A percentile compares a stretch with the other conserved stretches of the same genome.
Conservation (phyloP, 768 basidiomycete species). For the Pulveroboletus sp. region DNA sequence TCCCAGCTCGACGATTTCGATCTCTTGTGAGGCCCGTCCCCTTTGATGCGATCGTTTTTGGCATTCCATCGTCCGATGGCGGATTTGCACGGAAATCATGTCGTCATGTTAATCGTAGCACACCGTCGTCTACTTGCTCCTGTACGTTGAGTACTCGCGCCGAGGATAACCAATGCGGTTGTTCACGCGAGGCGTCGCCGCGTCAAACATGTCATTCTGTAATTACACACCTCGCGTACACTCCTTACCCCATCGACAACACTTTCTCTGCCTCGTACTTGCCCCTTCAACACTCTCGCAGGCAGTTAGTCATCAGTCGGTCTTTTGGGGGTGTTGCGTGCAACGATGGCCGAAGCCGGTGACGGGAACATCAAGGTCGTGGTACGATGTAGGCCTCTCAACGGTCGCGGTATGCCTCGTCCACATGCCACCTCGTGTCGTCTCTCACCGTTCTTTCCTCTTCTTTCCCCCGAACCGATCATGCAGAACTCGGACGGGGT, state of each 20-base stretch:
- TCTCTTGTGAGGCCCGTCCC: conserved; percentile 65
- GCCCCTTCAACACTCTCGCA: conserved; percentile 4
- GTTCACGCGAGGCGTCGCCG: conserved; percentile 23
- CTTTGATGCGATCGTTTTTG: background rate
- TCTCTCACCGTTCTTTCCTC: background rate
- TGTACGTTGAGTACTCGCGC: background rate
- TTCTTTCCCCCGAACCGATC: conserved; percentile 1
- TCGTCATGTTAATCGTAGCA: background rate
- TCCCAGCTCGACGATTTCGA: conserved; percentile 92
- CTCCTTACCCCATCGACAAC: conserved; percentile 4
- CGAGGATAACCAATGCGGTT: conserved; percentile 6
- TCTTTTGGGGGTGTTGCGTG: conserved; percentile 15
- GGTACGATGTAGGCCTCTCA: conserved; percentile 95
- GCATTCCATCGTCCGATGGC: background rate
- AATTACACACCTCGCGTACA: conserved; percentile 8
- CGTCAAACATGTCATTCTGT: conserved; percentile 13
- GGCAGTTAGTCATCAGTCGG: conserved; percentile 5
- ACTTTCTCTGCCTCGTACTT: conserved; percentile 4
- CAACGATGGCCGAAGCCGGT: conserved; percentile 68
- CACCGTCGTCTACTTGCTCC: background rate
- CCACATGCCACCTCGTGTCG: conserved; percentile 3
- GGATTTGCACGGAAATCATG: conserved; percentile 3
- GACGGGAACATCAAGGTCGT: conserved; percentile 93
- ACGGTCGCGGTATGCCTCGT: conserved; percentile 73
- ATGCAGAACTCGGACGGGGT: conserved; percentile 84